Percentiles rank a stretch among this genome's conserved stretches.
Conservation (phyloP, 805 yeast genomes). For the Debaryomyces castellii region DNA sequence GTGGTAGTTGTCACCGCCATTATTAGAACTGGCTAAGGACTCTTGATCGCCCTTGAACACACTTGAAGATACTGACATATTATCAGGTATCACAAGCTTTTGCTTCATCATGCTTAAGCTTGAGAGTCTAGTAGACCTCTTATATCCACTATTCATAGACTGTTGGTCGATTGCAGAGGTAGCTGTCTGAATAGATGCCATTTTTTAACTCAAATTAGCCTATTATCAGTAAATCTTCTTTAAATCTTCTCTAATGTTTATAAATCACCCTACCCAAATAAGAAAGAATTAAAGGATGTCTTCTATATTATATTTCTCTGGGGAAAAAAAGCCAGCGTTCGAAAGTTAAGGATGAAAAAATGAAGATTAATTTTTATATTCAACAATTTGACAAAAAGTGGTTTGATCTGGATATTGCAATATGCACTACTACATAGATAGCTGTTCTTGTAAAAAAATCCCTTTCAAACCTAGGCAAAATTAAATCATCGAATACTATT, state of each 20-base stretch:
- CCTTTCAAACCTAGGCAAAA: background rate
- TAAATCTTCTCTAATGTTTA: background rate
- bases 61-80: background rate
- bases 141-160: constrained; percentile 3
- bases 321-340: background rate
- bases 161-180: constrained; percentile 2
- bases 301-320: background rate
- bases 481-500: background rate
- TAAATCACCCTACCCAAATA: background rate
- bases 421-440: constrained; percentile 1
- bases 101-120: constrained; percentile 14
- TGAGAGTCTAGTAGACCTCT: constrained; percentile 12
- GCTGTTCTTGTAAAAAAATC: background rate
- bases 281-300: background rate
- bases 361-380: background rate
- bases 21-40: background rate
- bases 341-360: background rate
- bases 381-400: background rate
- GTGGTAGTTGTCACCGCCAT: constrained; percentile 16
- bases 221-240: background rate
- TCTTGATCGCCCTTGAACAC: background rate
- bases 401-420: background rate
- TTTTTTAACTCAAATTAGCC: background rate
- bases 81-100: constrained; percentile 2
- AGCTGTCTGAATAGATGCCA: constrained; percentile 2